Base-by-base conservation (phyloP, 2,329 filamentous ascomycete genomes). In the Alternaria longipes region DNA sequence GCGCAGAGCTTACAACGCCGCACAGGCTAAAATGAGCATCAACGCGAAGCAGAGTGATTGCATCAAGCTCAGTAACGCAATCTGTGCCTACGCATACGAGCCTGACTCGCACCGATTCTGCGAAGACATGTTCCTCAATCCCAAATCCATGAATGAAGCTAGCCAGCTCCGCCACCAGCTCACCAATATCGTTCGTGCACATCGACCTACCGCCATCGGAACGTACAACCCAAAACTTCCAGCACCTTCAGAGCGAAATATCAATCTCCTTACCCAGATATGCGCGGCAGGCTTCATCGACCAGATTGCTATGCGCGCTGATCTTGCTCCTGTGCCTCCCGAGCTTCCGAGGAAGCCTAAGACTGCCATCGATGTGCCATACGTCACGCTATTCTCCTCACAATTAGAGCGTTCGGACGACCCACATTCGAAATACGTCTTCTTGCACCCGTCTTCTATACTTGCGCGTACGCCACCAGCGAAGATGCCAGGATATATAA, bases 281-380 rank as follows among this genome's bases (percentile, higher is more conserved):
- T 89, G 92, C 22, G 92, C 94, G 0, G 91, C 93, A 0, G 95
- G 94, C 1, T 98, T 97, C 81, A 89, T 98, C 72, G 95, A 99
- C 79, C 91, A 97, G 69, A 87, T 99, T 41, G 95, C 95, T 46
- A 93, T 98, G 69, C 91, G 95, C 62, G 92, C 92, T 4, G 94
- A 99, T 78, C 83, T 93, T n/a, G 85, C 92, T 0, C 92, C 93
- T 0, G 85, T 85, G 12, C 91, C 92, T 0, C 74, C 75, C 2
- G 74, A 76, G 14, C 65, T 78, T 1, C 61, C 70, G 3, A 85
- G 90, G 18, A 92, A 91, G 63, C 92, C 94, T 0, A 89, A 88
- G 52, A 88, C 93, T n/a, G 91, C 94, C 2, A 96, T 95, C 66
- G 93, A 98, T 69, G 91, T 98, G 3, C 91, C 94, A 0, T 99